Conservation (phyloP, 208 protist species). For the Crithidia thermophila region DNA sequence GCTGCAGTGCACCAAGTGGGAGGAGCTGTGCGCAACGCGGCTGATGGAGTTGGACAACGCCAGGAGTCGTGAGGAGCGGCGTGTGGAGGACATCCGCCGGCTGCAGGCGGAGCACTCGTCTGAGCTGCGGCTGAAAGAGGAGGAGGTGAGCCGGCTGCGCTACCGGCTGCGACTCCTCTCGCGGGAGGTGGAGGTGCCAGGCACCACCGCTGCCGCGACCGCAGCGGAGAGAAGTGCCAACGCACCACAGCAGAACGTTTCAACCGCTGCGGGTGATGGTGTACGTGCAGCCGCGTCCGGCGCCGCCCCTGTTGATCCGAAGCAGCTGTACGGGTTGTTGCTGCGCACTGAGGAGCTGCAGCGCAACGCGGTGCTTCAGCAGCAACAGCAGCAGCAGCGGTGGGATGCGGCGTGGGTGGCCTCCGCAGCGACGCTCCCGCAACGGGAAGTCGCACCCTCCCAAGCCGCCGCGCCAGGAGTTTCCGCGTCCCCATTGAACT, state of each 20-base stretch:
- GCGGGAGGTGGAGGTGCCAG: conserved; percentile 10
- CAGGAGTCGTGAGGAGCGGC: conserved; percentile 66
- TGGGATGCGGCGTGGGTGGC: conserved; percentile 35
- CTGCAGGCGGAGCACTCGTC: conserved; percentile 75
- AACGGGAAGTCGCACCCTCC: no score
- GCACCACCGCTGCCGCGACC: not conserved
- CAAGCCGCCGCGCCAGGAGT: no score
- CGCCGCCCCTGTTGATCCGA: conserved; percentile 5
- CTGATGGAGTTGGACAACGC: conserved; percentile 74
- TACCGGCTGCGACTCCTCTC: conserved; percentile 61
- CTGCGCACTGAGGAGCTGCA: conserved; percentile 58
- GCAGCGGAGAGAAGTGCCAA: not conserved
- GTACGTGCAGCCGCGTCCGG: not conserved
- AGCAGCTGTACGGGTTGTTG: conserved; percentile 48
- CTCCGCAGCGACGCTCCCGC: no score
- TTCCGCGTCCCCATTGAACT: no score
- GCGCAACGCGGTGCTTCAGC: conserved; percentile 41
- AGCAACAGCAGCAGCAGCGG: conserved; percentile 41
- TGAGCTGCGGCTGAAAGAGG: conserved; percentile 82
- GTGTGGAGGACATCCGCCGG: conserved; percentile 67
- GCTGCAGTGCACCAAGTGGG: conserved; percentile 63
- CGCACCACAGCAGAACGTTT: not conserved
- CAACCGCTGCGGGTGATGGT: not conserved
- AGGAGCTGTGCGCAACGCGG: conserved; percentile 74
- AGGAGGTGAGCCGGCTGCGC: conserved; percentile 71